A percentile compares a stretch with the other conserved stretches of the same genome.
Conservation (phyloP, 1,284 basidiomycete species). For the Schizophyllum amplum region DNA sequence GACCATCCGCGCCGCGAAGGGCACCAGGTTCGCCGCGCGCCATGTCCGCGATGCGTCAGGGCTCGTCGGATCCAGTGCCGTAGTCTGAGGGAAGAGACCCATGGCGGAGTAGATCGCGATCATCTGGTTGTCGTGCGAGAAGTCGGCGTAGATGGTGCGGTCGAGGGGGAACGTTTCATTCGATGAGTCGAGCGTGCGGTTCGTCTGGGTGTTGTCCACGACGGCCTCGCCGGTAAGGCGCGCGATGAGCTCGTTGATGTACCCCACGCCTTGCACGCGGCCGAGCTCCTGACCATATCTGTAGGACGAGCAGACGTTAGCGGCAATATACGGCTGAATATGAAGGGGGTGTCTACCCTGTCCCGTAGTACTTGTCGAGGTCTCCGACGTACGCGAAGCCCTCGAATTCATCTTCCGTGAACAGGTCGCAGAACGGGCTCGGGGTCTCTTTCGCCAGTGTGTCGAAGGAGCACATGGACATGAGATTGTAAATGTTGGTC, state of each 20-base stretch:
- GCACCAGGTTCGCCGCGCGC: conserved; percentile 50
- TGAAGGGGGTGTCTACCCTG: conserved; percentile 42
- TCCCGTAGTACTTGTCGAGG: conserved; percentile 71
- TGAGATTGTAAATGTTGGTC: conserved; percentile 52
- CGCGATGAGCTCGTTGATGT: conserved; percentile 77
- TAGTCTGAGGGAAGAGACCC: conserved; percentile 47
- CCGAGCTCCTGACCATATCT: conserved; percentile 65
- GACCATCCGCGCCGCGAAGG: conserved; percentile 59
- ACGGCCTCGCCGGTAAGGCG: conserved; percentile 60
- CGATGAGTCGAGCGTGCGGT: conserved; percentile 63
- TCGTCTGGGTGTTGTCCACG: conserved; percentile 67
- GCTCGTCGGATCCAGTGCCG: conserved; percentile 30
- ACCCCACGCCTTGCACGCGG: conserved; percentile 73
- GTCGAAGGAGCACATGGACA: conserved; percentile 75
- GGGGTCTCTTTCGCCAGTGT: conserved; percentile 36
- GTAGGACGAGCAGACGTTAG: conserved; percentile 1
- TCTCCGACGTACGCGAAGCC: conserved; percentile 67
- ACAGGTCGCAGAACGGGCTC: conserved; percentile 69
- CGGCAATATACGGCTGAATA: not conserved
- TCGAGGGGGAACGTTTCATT: conserved; percentile 68
- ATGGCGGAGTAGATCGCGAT: conserved; percentile 69
- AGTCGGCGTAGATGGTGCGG: conserved; percentile 63
- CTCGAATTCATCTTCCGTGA: conserved; percentile 48
- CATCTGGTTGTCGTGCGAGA: conserved; percentile 80
- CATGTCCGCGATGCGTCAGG: conserved; percentile 42